phyloP scores from a whole-genome alignment of 164 flowering plant genomes.

The Magnolia officinalis region DNA sequence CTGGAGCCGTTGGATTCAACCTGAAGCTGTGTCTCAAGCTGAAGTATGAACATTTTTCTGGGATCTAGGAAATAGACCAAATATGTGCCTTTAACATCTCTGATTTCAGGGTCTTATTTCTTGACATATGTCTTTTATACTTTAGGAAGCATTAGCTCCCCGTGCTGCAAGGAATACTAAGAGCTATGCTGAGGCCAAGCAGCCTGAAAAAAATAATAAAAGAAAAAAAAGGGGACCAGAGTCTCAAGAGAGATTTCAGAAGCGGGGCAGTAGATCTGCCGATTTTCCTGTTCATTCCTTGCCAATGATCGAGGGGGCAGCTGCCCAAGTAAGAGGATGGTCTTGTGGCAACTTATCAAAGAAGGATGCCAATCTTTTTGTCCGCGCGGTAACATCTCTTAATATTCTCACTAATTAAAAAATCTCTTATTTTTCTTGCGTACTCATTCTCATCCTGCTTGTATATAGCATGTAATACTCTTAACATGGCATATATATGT shows the following conservation, averaged over 20 bases:
- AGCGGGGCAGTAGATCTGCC: slow-evolving; percentile 55
- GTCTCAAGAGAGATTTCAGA: slow-evolving; percentile 48
- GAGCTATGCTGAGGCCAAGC: slow-evolving; percentile 76
- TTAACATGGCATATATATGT: background rate
- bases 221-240: slow-evolving; percentile 73
- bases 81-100: background rate
- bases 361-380: slow-evolving; percentile 87
- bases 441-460: background rate
- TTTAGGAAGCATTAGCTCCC: slow-evolving; percentile 86
- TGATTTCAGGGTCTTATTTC: background rate
- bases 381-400: slow-evolving; percentile 59
- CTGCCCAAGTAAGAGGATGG: slow-evolving; percentile 94
- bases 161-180: slow-evolving; percentile 92
- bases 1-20: slow-evolving; percentile 99
- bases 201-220: slow-evolving; percentile 61
- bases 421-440: background rate
- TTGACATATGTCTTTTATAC: background rate
- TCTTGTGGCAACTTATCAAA: slow-evolving; percentile 84
- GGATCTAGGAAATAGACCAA: background rate
- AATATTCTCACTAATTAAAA: too few species aligned
- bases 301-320: slow-evolving; percentile 84
- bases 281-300: slow-evolving; percentile 40
- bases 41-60: slow-evolving; percentile 45
- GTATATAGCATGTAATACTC: background rate
- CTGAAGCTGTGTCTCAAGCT: slow-evolving; percentile 72